Base-by-base conservation (phyloP, 306 rosid genomes). In the Glycine tomentella region DNA sequence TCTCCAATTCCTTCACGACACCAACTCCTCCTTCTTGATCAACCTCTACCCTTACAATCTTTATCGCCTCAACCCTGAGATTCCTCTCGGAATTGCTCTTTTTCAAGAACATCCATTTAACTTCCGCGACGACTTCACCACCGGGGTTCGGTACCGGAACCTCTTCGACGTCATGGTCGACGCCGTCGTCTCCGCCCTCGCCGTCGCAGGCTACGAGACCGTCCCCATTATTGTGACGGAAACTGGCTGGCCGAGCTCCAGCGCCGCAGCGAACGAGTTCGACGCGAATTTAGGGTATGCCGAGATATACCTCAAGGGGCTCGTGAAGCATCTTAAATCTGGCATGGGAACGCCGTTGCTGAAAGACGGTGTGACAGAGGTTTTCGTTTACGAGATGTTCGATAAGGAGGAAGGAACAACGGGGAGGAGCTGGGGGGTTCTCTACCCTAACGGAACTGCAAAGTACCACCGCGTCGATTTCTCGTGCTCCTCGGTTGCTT, bases 131-230 rank as follows among this genome's bases (percentile, higher is more conserved):
- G 99, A 95, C 40, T 38, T 89, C 53, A 53, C 53, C 56, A 88
- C 97, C 69, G 97, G 99, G 0, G 97, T 95, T 0, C 84, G 97
- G 34, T 95, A 95, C 80, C 83, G 84, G 62, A 95, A 93, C 64
- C 92, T 95, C 10, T 95, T 93, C 58, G 99, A 93, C 31, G 78
- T 91, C 71, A 95, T 95, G 99, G 87, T 91, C 0, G 97, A 92
- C 16, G 93, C 95, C 0, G 93, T 90, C 42, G 76, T 87, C 2
- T 73, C 84, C 11, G 93, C 99, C 3, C 90, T 93, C 91, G 89
- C 90, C 0, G 80, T 87, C 58, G 87, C 88, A 0, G 99, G 97
- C 0, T 81, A 89, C 75, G 89, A 84, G 82, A 84, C 78, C 2
- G 79, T 95, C 1, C 97, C 94, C 2, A 8, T 95, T 3, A 34